phyloP scores from a whole-genome alignment of 2,329 filamentous ascomycete genomes.

The Berkeleyomyces rouxiae region DNA sequence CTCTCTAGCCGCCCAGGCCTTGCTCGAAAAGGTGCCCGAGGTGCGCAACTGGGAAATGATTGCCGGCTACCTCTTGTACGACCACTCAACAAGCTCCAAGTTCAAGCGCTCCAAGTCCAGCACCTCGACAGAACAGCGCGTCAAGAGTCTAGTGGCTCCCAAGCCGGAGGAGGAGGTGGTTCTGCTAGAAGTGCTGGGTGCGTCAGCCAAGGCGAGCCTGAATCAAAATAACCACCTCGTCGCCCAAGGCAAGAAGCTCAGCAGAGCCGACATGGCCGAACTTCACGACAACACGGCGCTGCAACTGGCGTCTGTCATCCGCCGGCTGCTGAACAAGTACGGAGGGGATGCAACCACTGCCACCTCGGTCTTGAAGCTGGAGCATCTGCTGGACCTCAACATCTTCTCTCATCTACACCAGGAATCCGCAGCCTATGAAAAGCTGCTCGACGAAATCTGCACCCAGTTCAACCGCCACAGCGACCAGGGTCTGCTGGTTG shows the following conservation, averaged over 20 bases:
- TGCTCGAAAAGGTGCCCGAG: slow-evolving; percentile 69
- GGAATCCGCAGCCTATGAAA: slow-evolving; percentile 63
- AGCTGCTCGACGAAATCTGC: slow-evolving; percentile 76
- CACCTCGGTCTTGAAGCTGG: slow-evolving; percentile 67
- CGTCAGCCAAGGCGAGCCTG: slow-evolving; percentile 61
- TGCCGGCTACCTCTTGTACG: slow-evolving; percentile 79
- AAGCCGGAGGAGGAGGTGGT: slow-evolving; percentile 64
- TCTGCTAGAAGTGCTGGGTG: slow-evolving; percentile 71
- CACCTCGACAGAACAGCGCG: slow-evolving; percentile 38
- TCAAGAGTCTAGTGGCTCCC: slow-evolving; percentile 59
- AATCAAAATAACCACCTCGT: slow-evolving; percentile 25
- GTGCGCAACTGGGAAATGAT: slow-evolving; percentile 76
- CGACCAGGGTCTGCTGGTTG: slow-evolving; percentile 66
- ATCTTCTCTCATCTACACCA: slow-evolving; percentile 80
- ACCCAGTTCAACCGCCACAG: slow-evolving; percentile 90
- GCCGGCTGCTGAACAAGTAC: slow-evolving; percentile 78
- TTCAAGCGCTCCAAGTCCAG: slow-evolving; percentile 26
- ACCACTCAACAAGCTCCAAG: slow-evolving; percentile 56
- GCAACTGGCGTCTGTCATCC: slow-evolving; percentile 62
- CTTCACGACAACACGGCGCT: slow-evolving; percentile 64
- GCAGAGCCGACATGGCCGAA: slow-evolving; percentile 49
- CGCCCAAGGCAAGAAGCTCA: slow-evolving; percentile 31
- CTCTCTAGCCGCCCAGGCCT: slow-evolving; percentile 65
- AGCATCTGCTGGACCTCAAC: slow-evolving; percentile 72
- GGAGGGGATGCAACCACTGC: slow-evolving; percentile 79